Conservation (phyloP, 1,139 yeast genomes). For the Diutina ranongensis region DNA sequence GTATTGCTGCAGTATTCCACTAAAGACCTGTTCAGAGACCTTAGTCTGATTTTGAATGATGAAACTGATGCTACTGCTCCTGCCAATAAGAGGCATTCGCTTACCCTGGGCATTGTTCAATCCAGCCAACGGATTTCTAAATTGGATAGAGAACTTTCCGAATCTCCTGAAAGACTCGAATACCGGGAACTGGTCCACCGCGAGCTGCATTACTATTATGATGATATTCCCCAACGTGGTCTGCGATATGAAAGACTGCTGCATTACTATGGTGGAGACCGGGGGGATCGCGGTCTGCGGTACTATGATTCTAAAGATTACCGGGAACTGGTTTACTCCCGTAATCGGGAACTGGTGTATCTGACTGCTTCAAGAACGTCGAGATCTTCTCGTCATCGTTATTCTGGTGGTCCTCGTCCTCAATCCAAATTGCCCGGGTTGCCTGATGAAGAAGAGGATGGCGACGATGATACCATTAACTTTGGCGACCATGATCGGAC, state of each 20-base stretch:
- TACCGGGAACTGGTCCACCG: slow-evolving; percentile 4
- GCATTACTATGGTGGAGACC: background rate
- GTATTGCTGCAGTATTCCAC: slow-evolving; percentile 63
- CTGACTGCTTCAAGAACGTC: background rate
- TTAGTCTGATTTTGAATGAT: slow-evolving; percentile 40
- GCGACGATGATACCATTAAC: background rate
- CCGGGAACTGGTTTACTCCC: background rate
- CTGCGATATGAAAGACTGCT: background rate
- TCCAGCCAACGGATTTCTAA: background rate
- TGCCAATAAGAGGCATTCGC: slow-evolving; percentile 14
- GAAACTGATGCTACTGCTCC: slow-evolving; percentile 9
- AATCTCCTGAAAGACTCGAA: background rate
- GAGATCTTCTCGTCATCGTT: background rate
- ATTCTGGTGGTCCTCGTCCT: slow-evolving; percentile 1
- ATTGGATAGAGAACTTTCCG: background rate
- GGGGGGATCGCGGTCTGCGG: background rate
- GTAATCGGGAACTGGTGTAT: slow-evolving; percentile 2
- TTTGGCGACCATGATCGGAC: background rate
- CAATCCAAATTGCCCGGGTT: background rate
- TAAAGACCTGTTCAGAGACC: slow-evolving; percentile 49
- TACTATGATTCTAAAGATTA: background rate
- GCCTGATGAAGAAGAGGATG: slow-evolving; percentile 3
- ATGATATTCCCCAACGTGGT: background rate
- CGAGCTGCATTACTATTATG: background rate
- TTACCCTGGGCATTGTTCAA: slow-evolving; percentile 9